Base-by-base conservation (phyloP, 1,139 yeast species). In the Geotrichum macrosporum region DNA sequence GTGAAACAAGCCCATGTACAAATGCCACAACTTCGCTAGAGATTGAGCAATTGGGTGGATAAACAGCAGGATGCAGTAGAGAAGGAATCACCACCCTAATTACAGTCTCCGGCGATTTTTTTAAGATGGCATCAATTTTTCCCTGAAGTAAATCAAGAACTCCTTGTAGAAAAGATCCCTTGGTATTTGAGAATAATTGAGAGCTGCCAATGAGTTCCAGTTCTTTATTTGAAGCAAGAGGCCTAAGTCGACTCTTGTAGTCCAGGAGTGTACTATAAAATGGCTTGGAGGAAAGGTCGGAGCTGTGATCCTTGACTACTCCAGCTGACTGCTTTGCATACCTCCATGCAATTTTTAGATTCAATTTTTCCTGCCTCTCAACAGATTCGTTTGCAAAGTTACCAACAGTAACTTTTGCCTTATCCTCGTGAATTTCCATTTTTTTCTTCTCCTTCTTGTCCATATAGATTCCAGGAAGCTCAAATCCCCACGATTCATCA, bases 391-490 rank as follows among this genome's bases (percentile, higher is more conserved):
- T 72, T 4, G 78, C 67, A 56, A 83, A 61, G 58, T 84, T 84
- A 29, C 82, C 78, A 3, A 84, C 89, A 47, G 86, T 79, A 4
- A 84, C 65, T 58, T 79, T 78, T 5, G 78, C 70, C 57, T 82
- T 82, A 51, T 82, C 78, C 49, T 75, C 77, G 21, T 68, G 63
- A 3, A 84, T 76, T 20, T 78, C 77, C 60, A 77, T 80, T 62
- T 81, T 81, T 53, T 80, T 77, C 8, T 81, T 88, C 56, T 74
- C 80, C 16, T 78, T 72, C 22, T 83, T 76, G 19, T 92, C 94
- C 57, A 80, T 76, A 60, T 83, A 84, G 2, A 81, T 62, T 1
- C 94, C 96, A 1, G 96, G 96, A 5, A 92, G 70, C 40, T 82
- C 84, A 44, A 75, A 72, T 4, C 80, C 76, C 88, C 95, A 87